Evolutionary conservation across 352 stramenopile species (phyloP).

Genomic region (Saprolegnia diclina): DNA sequence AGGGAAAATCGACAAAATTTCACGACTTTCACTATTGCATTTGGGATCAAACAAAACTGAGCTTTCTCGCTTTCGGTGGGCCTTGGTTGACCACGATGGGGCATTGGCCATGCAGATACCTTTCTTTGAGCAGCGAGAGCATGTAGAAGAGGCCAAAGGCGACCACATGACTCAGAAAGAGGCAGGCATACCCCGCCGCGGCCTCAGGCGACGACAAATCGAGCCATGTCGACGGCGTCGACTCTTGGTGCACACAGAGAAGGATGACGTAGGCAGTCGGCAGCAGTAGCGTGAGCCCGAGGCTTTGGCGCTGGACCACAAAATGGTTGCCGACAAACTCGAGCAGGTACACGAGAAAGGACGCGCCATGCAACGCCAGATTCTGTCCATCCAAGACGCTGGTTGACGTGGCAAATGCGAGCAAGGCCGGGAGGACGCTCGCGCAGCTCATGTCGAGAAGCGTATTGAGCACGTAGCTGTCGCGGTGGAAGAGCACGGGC

Average conservation of each 20-base stretch:
- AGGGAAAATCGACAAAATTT: neutral
- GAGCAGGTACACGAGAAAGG: neutral
- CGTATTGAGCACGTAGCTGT: neutral
- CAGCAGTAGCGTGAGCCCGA: neutral
- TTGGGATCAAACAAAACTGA: neutral
- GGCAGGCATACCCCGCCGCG: neutral
- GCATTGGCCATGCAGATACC: neutral
- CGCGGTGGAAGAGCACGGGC: neutral
- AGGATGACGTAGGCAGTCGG: neutral
- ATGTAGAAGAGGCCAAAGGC: neutral
- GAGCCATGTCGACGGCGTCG: neutral
- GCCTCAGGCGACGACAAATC: neutral
- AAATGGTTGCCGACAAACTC: conserved; percentile 3
- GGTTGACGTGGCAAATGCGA: neutral
- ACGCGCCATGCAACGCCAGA: neutral
- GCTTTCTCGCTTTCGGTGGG: neutral
- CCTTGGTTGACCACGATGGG: neutral
- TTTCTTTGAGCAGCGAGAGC: conserved; percentile 10
- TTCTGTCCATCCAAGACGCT: neutral
- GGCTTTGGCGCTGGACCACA: neutral
- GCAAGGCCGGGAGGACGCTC: neutral
- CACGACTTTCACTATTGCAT: neutral
- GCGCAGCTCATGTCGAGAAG: neutral
- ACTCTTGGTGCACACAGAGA: conserved; percentile 1
- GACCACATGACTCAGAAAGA: neutral